A percentile compares a stretch with the other conserved stretches of the same genome.
Conservation (phyloP, 441 rosid species). For the Gossypium aridum region DNA sequence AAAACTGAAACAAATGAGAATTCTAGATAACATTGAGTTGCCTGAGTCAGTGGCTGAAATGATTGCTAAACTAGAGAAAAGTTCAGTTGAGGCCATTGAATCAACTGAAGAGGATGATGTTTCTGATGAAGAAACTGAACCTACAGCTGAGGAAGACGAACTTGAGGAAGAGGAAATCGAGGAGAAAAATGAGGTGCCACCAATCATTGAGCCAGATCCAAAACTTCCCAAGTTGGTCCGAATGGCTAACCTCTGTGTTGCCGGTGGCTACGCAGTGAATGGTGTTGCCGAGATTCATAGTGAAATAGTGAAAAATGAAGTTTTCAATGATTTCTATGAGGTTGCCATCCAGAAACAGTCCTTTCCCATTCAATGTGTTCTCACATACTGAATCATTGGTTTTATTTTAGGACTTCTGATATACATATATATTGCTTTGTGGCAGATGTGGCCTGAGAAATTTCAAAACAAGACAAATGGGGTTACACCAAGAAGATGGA, state of each 20-base stretch:
- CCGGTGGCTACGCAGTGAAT: slow-evolving; percentile 86
- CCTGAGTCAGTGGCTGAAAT: slow-evolving; percentile 61
- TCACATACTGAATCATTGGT: neutral
- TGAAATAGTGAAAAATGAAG: slow-evolving; percentile 83
- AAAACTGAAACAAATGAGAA: slow-evolving; percentile 78
- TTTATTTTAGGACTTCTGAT: neutral
- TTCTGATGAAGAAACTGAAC: slow-evolving; percentile 26
- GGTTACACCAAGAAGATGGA: slow-evolving; percentile 95
- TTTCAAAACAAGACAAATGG: slow-evolving; percentile 96
- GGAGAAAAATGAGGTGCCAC: slow-evolving; percentile 6
- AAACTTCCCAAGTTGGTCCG: slow-evolving; percentile 65
- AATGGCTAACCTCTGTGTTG: slow-evolving; percentile 93
- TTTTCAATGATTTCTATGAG: slow-evolving; percentile 71
- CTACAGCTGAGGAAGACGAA: slow-evolving; percentile 19
- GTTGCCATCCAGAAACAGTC: slow-evolving; percentile 20
- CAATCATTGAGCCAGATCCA: slow-evolving; percentile 22
- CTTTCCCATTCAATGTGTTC: neutral
- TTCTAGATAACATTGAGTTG: slow-evolving; percentile 77
- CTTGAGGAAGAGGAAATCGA: slow-evolving; percentile 13
- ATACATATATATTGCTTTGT: slow-evolving; percentile 1
- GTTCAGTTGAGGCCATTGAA: slow-evolving; percentile 17
- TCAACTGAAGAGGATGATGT: slow-evolving; percentile 24
- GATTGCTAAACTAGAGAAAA: slow-evolving; percentile 41
- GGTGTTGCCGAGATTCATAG: slow-evolving; percentile 97
- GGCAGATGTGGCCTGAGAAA: slow-evolving; percentile 84